Percentiles rank a stretch among this genome's conserved stretches.
phyloP scores from a whole-genome alignment of 139 green algal species.

The Penium margaritaceum region DNA sequence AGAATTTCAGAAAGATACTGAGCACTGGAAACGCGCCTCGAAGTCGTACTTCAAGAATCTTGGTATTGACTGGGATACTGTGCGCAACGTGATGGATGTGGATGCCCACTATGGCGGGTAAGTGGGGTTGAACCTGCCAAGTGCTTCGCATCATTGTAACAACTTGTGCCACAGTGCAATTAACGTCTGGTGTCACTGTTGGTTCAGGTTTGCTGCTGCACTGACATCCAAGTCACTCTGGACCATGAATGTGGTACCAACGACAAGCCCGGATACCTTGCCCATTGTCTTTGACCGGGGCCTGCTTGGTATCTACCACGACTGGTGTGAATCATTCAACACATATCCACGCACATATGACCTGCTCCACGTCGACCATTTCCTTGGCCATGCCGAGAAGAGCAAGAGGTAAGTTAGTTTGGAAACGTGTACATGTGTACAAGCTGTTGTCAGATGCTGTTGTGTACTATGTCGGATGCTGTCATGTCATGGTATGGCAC shows the following conservation, averaged over 20 bases:
- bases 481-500: too few relatives aligned
- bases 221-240: conserved; percentile 18
- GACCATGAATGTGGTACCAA: conserved; percentile 36
- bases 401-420: too few relatives aligned
- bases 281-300: conserved; percentile 33
- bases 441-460: too few relatives aligned
- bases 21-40: conserved; percentile 12
- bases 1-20: conserved; percentile 15
- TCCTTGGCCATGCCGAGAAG: conserved; percentile 25
- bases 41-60: conserved; percentile 7
- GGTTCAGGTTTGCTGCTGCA: conserved; percentile 24
- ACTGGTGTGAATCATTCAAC: conserved; percentile 38
- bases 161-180: too few relatives aligned
- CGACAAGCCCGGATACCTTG: conserved; percentile 17
- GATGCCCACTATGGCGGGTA: conserved; percentile 38
- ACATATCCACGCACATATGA: conserved; percentile 34
- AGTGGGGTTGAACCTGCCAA: too few relatives aligned
- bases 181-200: too few relatives aligned
- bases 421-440: too few relatives aligned
- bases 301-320: conserved; percentile 28
- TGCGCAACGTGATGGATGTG: conserved; percentile 39
- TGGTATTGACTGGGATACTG: conserved; percentile 10
- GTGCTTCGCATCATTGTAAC: too few relatives aligned
- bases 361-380: conserved; percentile 16
- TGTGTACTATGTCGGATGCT: conserved; percentile 29